These are phyloP conservation scores for Sequoia sempervirens DNA, from an alignment of 75 land plant species.

Conservation along the genomic window DNA sequence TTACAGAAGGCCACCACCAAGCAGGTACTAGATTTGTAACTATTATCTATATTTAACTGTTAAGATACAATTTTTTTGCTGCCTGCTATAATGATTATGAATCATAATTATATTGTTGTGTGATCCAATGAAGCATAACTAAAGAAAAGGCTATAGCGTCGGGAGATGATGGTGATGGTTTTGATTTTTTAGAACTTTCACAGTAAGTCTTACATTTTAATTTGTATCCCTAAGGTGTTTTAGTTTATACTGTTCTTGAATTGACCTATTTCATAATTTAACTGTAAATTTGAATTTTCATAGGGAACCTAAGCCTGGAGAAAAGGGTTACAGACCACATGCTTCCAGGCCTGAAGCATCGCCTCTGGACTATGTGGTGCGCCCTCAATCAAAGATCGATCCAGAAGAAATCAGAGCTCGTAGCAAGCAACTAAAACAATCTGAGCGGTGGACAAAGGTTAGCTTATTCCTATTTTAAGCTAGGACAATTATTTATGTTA, in stretches of 20 bases:
- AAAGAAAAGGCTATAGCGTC: conserved; percentile 35
- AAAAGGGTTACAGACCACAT: conserved; percentile 52
- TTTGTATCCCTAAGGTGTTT: neutral
- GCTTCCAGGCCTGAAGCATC: conserved; percentile 86
- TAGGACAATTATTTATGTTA: no score
- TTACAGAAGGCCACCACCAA: conserved; percentile 55
- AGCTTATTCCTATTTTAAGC: conserved; percentile 34
- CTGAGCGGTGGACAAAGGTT: conserved; percentile 38
- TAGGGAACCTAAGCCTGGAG: conserved; percentile 51
- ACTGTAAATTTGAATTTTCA: neutral
- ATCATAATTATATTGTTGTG: neutral
- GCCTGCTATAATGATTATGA: neutral
- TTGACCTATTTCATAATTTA: neutral
- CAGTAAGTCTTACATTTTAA: conserved; percentile 37
- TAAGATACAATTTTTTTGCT: conserved; percentile 2
- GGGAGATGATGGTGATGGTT: conserved; percentile 45
- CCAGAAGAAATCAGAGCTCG: conserved; percentile 69
- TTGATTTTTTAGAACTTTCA: conserved; percentile 64
- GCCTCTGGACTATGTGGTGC: conserved; percentile 77
- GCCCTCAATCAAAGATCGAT: conserved; percentile 89
- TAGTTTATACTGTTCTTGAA: neutral
- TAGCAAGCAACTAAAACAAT: conserved; percentile 56
- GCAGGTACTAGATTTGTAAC: conserved; percentile 35
- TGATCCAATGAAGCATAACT: conserved; percentile 21
- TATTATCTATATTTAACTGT: conserved; percentile 7